These are phyloP conservation scores for Syzygium syzygioides DNA, from an alignment of 441 rosid species.

Conservation along the genomic window DNA sequence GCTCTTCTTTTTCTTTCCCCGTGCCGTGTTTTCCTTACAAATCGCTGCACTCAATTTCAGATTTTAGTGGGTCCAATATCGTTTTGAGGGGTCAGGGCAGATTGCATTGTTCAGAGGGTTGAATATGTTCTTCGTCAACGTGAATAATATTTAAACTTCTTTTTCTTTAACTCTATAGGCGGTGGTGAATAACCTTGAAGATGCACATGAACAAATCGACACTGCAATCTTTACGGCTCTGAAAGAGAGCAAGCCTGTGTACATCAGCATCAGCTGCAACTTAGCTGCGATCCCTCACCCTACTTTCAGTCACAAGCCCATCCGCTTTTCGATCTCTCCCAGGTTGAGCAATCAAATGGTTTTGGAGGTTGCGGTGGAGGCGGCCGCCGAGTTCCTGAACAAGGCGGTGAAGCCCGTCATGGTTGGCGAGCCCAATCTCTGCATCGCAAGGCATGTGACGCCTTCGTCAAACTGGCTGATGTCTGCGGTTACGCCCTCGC, in stretches of 20 bases:
- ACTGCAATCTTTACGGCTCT: conserved; percentile 4
- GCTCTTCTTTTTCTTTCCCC: neutral
- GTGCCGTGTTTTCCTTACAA: neutral
- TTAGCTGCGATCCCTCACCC: conserved; percentile 7
- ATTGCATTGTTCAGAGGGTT: neutral
- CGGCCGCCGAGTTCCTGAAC: neutral
- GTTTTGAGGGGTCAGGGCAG: neutral
- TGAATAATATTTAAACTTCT: neutral
- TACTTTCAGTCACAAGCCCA: conserved; percentile 1
- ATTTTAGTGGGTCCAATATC: neutral
- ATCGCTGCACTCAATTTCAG: neutral
- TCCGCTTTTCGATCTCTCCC: neutral
- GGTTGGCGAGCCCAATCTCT: neutral
- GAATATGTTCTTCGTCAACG: neutral
- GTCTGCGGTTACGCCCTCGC: neutral
- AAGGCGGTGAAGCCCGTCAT: conserved; percentile 1
- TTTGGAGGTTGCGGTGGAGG: neutral
- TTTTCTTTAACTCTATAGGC: neutral
- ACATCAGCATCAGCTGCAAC: conserved; percentile 11
- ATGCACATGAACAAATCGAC: conserved; percentile 8
- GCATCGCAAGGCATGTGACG: neutral
- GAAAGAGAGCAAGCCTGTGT: conserved; percentile 12
- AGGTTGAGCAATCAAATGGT: conserved; percentile 3
- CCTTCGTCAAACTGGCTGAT: neutral
- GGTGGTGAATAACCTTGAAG: conserved; percentile 5